These are phyloP conservation scores for Lolium perenne DNA, from an alignment of 176 grass and related monocot species.

Conservation along the genomic window DNA sequence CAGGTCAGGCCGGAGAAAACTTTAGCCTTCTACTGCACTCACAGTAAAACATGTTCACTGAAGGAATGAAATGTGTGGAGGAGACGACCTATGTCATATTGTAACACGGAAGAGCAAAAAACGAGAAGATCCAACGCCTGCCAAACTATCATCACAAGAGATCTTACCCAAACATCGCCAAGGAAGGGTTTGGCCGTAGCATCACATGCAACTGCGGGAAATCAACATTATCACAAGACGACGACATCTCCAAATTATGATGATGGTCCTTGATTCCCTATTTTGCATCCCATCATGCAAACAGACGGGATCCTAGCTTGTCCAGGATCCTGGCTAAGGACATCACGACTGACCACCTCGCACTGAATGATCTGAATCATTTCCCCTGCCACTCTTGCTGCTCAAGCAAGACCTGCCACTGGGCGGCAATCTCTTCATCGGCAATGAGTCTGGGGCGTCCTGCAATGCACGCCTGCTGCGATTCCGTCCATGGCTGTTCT, in stretches of 20 bases:
- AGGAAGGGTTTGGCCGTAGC: conserved; percentile 28
- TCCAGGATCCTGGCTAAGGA: conserved; percentile 41
- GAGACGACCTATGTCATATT: background rate
- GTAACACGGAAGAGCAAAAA: conserved; percentile 23
- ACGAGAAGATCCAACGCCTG: background rate
- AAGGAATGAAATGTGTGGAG: background rate
- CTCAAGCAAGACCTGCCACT: conserved; percentile 62
- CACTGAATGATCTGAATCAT: conserved; percentile 54
- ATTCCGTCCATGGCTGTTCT: conserved; percentile 47
- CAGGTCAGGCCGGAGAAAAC: background rate
- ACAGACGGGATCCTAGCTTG: conserved; percentile 31
- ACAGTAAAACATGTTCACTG: conserved; percentile 26
- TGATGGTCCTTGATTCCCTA: conserved; percentile 29
- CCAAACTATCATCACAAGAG: conserved; percentile 24
- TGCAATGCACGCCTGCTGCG: conserved; percentile 37
- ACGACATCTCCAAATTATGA: conserved; percentile 30
- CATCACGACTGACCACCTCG: conserved; percentile 32
- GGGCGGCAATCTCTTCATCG: conserved; percentile 66
- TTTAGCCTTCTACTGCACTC: conserved; percentile 31
- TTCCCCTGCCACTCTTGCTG: conserved; percentile 54
- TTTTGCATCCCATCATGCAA: conserved; percentile 34
- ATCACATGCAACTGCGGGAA: conserved; percentile 30
- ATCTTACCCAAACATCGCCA: conserved; percentile 38
- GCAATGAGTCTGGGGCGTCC: conserved; percentile 21
- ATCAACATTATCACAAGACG: conserved; percentile 35